Conservation (phyloP, 2,329 filamentous ascomycete genomes). For the Hypomyces rosellus region DNA sequence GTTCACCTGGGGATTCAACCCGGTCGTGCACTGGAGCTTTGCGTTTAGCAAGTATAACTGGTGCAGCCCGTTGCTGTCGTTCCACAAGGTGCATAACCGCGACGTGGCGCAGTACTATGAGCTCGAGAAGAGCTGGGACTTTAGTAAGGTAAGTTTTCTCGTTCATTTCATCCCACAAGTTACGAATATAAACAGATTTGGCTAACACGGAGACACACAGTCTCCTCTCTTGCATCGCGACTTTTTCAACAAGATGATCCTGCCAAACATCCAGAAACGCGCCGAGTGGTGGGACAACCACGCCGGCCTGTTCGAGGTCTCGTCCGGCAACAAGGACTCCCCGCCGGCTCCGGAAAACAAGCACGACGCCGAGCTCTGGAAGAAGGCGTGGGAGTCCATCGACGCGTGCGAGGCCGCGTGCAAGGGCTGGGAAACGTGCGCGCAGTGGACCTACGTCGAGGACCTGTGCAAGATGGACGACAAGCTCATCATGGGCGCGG, state of each 20-base stretch:
- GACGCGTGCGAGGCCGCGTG: conserved; percentile 19
- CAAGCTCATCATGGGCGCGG: conserved; percentile 19
- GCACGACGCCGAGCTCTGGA: conserved; percentile 15
- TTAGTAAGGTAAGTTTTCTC: conserved; percentile 8
- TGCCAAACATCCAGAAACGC: conserved; percentile 13
- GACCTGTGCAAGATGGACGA: conserved; percentile 22
- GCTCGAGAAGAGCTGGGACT: conserved; percentile 19
- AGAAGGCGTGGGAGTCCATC: conserved; percentile 17
- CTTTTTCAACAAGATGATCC: conserved; percentile 18
- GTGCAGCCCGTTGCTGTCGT: conserved; percentile 20
- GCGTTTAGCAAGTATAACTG: conserved; percentile 18
- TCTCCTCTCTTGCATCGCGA: conserved; percentile 17
- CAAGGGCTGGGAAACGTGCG: conserved; percentile 14
- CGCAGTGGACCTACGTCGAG: conserved; percentile 19
- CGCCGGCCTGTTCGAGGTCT: conserved; percentile 15
- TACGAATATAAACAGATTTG: too few species aligned
- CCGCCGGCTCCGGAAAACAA: conserved; percentile 11
- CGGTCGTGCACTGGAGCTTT: conserved; percentile 19
- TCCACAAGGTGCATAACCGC: conserved; percentile 21
- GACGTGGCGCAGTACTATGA: conserved; percentile 19
- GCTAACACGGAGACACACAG: too few species aligned
- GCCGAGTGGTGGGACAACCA: conserved; percentile 21
- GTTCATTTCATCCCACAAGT: too few species aligned
- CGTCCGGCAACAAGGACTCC: conserved; percentile 15
- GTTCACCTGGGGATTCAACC: conserved; percentile 21